phyloP scores from a whole-genome alignment of 75 land plant genomes.

The Gnetum montanum region DNA sequence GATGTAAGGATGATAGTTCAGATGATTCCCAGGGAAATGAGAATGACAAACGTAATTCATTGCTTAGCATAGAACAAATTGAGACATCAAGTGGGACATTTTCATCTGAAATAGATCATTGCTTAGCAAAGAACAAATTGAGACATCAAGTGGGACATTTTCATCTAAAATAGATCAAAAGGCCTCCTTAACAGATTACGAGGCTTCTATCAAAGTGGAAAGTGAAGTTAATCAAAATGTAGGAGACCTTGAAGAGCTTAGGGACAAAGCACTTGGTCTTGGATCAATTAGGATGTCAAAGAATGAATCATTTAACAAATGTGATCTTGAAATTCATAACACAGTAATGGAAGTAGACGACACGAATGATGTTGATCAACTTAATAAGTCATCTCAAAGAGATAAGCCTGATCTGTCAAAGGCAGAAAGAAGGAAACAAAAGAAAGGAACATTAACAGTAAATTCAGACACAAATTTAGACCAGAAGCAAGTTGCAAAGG shows the following conservation, averaged over 20 bases:
- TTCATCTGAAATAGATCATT: too few species aligned
- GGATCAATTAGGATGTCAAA: constrained; percentile 25
- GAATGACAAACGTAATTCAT: background rate
- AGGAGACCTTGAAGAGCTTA: constrained; percentile 50
- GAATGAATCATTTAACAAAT: constrained; percentile 15
- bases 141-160: too few species aligned
- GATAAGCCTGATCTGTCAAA: constrained; percentile 91
- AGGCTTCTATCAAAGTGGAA: background rate
- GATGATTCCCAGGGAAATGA: background rate
- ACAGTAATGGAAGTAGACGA: constrained; percentile 11
- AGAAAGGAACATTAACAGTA: constrained; percentile 76
- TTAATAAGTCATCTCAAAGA: constrained; percentile 21
- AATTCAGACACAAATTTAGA: too few species aligned
- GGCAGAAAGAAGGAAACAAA: constrained; percentile 85
- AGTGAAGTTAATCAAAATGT: background rate
- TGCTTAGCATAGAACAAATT: too few species aligned
- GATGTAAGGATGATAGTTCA: constrained; percentile 1
- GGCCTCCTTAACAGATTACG: background rate
- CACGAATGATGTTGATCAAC: constrained; percentile 12
- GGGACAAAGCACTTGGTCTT: constrained; percentile 78
- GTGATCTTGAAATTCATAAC: constrained; percentile 21
- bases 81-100: too few species aligned
- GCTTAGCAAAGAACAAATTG: too few species aligned
- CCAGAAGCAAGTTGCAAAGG: too few species aligned
- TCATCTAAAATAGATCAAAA: too few species aligned